phyloP scores from a whole-genome alignment of 257 asterid species.

The Penstemon newberryi region DNA sequence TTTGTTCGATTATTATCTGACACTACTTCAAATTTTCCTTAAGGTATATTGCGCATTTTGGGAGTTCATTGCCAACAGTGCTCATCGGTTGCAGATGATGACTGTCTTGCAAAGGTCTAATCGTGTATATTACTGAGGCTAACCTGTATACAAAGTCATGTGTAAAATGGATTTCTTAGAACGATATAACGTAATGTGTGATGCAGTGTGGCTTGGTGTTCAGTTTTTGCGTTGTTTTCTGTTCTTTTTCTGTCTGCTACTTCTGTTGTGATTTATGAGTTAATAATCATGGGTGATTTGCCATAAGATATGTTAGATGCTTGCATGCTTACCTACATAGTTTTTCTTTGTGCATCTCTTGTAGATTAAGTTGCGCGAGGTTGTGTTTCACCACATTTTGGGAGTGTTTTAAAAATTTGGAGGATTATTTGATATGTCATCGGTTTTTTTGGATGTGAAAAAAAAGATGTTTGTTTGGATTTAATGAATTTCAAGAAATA shows the following conservation, averaged over 20 bases:
- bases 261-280: neutral
- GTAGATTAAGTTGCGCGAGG: too few species aligned
- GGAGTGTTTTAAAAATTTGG: too few species aligned
- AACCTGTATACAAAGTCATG: neutral
- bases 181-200: too few species aligned
- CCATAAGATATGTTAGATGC: neutral
- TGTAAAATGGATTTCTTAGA: neutral
- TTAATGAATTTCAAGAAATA: too few species aligned
- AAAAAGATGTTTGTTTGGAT: too few species aligned
- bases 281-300: neutral
- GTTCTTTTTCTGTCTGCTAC: too few species aligned
- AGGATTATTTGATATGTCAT: too few species aligned
- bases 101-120: neutral
- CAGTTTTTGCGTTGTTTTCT: too few species aligned
- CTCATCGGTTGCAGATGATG: neutral
- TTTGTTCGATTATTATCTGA: neutral
- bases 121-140: neutral
- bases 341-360: too few species aligned
- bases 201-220: too few species aligned
- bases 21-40: neutral
- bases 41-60: neutral
- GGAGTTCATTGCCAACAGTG: neutral
- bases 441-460: too few species aligned
- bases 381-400: too few species aligned
- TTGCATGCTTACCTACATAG: neutral